Evolutionary conservation across 225 moss, liverwort and hornwort species (phyloP), one percentile per base, ranked within the genome.

Genomic region (Polytrichum formosum): DNA sequence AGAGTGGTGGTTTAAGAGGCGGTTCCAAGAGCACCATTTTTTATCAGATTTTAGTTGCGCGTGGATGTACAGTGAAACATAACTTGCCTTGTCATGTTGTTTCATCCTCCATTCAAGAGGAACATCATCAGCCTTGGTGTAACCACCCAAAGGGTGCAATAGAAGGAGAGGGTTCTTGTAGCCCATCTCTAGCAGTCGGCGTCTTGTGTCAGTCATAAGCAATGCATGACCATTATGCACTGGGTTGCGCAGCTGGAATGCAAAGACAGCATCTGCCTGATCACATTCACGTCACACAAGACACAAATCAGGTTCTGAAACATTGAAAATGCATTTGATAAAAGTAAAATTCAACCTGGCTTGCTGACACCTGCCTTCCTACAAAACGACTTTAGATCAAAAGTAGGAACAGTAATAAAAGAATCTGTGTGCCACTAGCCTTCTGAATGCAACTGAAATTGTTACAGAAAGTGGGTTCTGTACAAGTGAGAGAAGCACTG

Each of bases 61-160:
- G 0, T 20, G 58, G 21, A 58, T 58, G 23, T 20, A 35, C 35
- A 9, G 9, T 23, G 4, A 58, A 6, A 22, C 21, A 21, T 20
- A 58, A 58, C 58, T 20, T 4, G 91, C 95, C 92, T 95, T 76
- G 55, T 88, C 93, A 27, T 96, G 95, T 77, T 96, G 95, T 80
- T 93, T 96, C 95, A 96, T 96, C 70, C 95, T 89, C 93, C 95
- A 96, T 6, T 91, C 78, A 6, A 96, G 53, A 18, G 93, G 95
- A 29, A 98, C 98, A 29, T 98, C 98, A 55, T 98, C 98, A 18
- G 81, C 87, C 77, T 98, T 98, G 2, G 94, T 94, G 64, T 82
- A 98, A 54, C 98, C 98, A 20, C 98, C 98, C 66, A 94, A 70
- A 2, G 98, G 98, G 55, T 98, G 98, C 65, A 98, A 76, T 27